A percentile compares a stretch with the other conserved stretches of the same genome.
phyloP scores from a whole-genome alignment of 2,329 filamentous ascomycete species.

The Nemania sp. region DNA sequence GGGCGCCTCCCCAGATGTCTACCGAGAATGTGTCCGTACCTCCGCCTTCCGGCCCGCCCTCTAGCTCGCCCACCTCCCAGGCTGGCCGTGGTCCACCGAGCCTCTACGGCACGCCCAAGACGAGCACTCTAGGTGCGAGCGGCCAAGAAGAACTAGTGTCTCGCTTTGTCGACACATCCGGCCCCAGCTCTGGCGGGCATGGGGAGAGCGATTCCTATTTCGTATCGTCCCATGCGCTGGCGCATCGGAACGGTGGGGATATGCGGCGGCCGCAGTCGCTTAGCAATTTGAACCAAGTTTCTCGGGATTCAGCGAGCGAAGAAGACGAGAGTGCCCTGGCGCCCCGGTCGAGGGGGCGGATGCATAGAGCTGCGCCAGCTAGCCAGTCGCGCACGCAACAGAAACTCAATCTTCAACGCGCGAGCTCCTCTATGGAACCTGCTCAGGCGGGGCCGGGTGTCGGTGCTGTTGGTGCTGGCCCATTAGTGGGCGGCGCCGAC shows the following conservation, averaged over 20 bases:
- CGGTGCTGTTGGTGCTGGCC: slow-evolving; percentile 48
- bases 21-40: slow-evolving; percentile 58
- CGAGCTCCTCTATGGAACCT: slow-evolving; percentile 71
- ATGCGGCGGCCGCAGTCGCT: slow-evolving; percentile 49
- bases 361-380: slow-evolving; percentile 46
- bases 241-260: slow-evolving; percentile 40
- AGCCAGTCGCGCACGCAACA: slow-evolving; percentile 72
- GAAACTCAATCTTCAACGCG: slow-evolving; percentile 74
- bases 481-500: slow-evolving; percentile 56
- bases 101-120: slow-evolving; percentile 43
- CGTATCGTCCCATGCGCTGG: slow-evolving; percentile 40
- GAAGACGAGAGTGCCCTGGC: slow-evolving; percentile 52
- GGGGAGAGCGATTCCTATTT: slow-evolving; percentile 57
- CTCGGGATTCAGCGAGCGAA: slow-evolving; percentile 36
- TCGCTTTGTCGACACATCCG: slow-evolving; percentile 60
- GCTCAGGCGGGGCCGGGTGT: slow-evolving; percentile 49
- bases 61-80: slow-evolving; percentile 43
- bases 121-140: slow-evolving; percentile 42
- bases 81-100: slow-evolving; percentile 45
- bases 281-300: slow-evolving; percentile 41
- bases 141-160: slow-evolving; percentile 57
- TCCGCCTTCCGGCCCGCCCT: slow-evolving; percentile 38
- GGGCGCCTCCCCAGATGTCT: slow-evolving; percentile 67
- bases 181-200: slow-evolving; percentile 51
- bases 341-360: slow-evolving; percentile 48